Conservation (phyloP, 2,329 filamentous ascomycete genomes). For the Paecilomyces formosus region DNA sequence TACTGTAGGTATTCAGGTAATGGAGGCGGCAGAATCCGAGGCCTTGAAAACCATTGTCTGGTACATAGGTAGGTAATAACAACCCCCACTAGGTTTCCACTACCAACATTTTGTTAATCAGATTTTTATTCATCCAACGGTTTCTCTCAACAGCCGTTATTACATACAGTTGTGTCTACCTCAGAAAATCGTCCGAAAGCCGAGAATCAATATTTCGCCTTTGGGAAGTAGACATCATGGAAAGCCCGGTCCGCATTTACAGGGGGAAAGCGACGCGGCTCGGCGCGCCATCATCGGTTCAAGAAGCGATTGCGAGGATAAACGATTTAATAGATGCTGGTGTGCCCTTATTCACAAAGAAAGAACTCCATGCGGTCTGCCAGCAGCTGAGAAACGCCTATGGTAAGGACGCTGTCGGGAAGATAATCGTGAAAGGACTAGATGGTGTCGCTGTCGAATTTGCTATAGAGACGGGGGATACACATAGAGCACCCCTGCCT, state of each 20-base stretch:
- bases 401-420: not conserved
- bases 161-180: not conserved
- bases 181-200: not conserved
- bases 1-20: too few species aligned
- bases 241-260: not conserved
- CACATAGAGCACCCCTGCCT: constrained; percentile 1
- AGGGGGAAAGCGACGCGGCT: not conserved
- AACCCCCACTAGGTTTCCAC: not conserved
- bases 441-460: constrained; percentile 3
- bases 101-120: not conserved
- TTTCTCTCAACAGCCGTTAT: not conserved
- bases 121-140: not conserved
- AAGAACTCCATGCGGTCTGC: constrained; percentile 1
- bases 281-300: not conserved
- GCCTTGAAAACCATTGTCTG: too few species aligned
- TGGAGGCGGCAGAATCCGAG: too few species aligned
- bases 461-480: constrained; percentile 1
- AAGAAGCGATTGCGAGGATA: constrained; percentile 5
- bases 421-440: constrained; percentile 1
- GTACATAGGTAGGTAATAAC: not conserved
- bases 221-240: not conserved
- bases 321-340: constrained; percentile 1
- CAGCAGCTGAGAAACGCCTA: constrained; percentile 1
- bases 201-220: not conserved
- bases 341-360: not conserved